Evolutionary conservation across 495 filamentous ascomycete genomes (phyloP).

Genomic region (Aspergillus hancockii): DNA sequence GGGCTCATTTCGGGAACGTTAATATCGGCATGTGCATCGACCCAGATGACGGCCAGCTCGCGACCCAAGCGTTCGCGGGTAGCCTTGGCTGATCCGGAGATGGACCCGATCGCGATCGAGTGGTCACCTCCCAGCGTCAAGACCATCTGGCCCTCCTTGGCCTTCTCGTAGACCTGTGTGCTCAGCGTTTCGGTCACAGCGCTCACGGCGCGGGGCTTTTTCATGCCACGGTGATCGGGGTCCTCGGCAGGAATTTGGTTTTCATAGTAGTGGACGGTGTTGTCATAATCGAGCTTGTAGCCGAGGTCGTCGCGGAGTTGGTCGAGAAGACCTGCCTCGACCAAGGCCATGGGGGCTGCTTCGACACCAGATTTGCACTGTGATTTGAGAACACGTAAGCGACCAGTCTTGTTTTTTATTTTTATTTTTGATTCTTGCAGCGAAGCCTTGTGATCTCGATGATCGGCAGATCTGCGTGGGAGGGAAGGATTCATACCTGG

Average conservation of each 20-base stretch:
- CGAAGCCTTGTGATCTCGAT: constrained; percentile 9
- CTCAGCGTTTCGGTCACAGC: constrained; percentile 80
- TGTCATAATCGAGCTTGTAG: constrained; percentile 84
- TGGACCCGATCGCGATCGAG: constrained; percentile 91
- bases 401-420: neutral
- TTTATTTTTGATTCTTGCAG: neutral
- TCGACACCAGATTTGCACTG: constrained; percentile 93
- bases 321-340: constrained; percentile 81
- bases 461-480: constrained; percentile 9
- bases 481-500: constrained; percentile 62
- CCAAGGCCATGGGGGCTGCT: constrained; percentile 86
- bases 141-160: constrained; percentile 80
- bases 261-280: constrained; percentile 79
- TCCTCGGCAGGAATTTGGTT: constrained; percentile 66
- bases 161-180: constrained; percentile 84
- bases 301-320: constrained; percentile 83
- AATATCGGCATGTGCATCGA: constrained; percentile 97
- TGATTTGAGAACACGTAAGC: neutral
- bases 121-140: constrained; percentile 96
- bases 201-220: constrained; percentile 84
- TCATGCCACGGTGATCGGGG: constrained; percentile 85
- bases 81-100: constrained; percentile 81
- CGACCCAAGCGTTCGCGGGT: constrained; percentile 76
- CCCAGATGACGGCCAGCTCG: constrained; percentile 95
- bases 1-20: constrained; percentile 89